Evolutionary conservation across 208 protist species (phyloP).

Genomic region (Phytomonas serpens): DNA sequence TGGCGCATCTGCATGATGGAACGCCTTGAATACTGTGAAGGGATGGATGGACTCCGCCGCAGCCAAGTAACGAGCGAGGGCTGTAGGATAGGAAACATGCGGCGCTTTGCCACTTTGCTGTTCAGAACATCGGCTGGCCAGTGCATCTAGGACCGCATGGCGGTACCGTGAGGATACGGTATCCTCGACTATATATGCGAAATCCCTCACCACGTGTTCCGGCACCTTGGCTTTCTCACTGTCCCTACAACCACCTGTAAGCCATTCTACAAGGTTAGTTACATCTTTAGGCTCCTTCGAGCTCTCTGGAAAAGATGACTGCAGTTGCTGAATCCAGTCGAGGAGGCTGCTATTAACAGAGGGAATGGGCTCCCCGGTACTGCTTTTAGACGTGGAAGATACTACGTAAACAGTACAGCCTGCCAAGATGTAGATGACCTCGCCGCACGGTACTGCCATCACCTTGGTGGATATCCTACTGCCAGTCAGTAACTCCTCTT

Average conservation of each 20-base stretch:
- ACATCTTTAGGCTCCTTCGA: conserved; percentile 6
- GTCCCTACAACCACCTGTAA: neutral
- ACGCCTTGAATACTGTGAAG: conserved; percentile 34
- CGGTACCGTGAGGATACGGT: conserved; percentile 6
- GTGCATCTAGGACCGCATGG: conserved; percentile 14
- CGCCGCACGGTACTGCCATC: conserved; percentile 11
- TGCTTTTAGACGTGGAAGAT: neutral
- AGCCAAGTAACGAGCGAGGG: conserved; percentile 38
- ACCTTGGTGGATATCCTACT: conserved; percentile 19
- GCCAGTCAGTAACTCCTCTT: conserved; percentile 18
- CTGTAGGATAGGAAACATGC: neutral
- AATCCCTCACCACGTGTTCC: neutral
- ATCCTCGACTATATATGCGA: conserved; percentile 12
- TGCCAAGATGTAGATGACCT: conserved; percentile 20
- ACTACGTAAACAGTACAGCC: conserved; percentile 27
- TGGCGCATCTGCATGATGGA: conserved; percentile 13
- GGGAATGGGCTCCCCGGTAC: neutral
- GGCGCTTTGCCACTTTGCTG: neutral
- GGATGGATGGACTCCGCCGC: conserved; percentile 61
- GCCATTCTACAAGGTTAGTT: conserved; percentile 1
- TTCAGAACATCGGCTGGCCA: neutral
- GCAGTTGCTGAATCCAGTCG: conserved; percentile 5
- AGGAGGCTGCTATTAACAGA: neutral
- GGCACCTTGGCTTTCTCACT: neutral
- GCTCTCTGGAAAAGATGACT: neutral